Evolutionary conservation across 352 stramenopile genomes (phyloP), one percentile per base, ranked within the genome.

Genomic region (Pythium brachiatum): DNA sequence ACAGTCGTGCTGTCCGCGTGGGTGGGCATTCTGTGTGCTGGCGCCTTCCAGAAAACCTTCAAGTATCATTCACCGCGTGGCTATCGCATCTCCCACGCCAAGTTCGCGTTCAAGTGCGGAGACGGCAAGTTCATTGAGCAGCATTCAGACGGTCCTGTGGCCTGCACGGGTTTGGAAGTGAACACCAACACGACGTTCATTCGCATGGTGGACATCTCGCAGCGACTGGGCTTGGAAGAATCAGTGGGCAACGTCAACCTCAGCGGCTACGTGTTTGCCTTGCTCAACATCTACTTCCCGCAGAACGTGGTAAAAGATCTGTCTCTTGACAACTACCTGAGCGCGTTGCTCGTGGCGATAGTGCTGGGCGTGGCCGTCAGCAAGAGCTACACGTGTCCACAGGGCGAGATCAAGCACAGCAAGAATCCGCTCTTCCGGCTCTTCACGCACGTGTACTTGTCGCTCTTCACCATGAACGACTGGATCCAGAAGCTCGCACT

Each of bases 41-140:
- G 54, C 9, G 47, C 61, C 2, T 66, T 87, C 31, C 76, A 69
- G 0, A 66, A 66, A 31, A 48, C 41, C 1, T 48, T 18, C 41
- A 48, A 29, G 20, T 48, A n/a, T 18, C 68, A 66, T 20, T 20
- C 34, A 11, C 13, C 57, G 0, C 64, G 44, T n/a, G 53, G 64
- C 5, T 69, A 84, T 26, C 54, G 39, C 0, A 66, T 86, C 3
- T 50, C 72, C 1, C 64, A 76, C 53, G 31, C 62, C 7, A 71
- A 64, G 3, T 91, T 89, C 53, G 79, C 76, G 12, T 87, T 89
- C 62, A 78, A 81, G 53, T 90, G 81, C 55, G 52, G 66, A 21
- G 79, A 88, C 55, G 54, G 57, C 43, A 81, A 78, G 50, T 86
- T 73, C 43, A 64, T 89, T 12, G 59, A 75, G 48, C 65, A 85